These are phyloP conservation scores for Mortierella sp. DNA, from an alignment of 371 early-diverging fungal species.

Conservation along the genomic window DNA sequence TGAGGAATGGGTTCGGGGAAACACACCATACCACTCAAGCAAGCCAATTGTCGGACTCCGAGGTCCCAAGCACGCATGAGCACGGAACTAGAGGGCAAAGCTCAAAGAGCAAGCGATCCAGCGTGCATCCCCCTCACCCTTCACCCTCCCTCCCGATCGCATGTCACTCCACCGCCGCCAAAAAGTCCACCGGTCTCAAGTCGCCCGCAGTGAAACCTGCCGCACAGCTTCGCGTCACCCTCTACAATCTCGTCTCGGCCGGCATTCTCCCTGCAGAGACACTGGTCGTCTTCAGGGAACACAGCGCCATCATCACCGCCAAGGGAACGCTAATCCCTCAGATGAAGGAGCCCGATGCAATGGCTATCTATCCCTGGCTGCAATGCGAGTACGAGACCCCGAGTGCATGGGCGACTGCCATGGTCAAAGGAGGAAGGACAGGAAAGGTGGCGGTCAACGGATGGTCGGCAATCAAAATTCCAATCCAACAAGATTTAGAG, in stretches of 20 bases:
- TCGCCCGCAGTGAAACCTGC: constrained; percentile 28
- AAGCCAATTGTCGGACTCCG: constrained; percentile 31
- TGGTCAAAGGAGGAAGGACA: constrained; percentile 60
- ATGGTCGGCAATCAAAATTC: constrained; percentile 67
- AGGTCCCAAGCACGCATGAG: constrained; percentile 17
- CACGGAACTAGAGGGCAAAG: constrained; percentile 13
- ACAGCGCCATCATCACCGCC: constrained; percentile 59
- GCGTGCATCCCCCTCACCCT: neutral
- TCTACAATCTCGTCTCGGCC: constrained; percentile 43
- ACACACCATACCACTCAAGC: constrained; percentile 15
- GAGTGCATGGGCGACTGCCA: constrained; percentile 69
- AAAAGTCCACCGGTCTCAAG: constrained; percentile 16
- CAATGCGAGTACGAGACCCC: constrained; percentile 66
- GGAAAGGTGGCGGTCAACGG: constrained; percentile 67
- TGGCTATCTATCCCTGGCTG: constrained; percentile 49
- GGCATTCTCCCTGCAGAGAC: constrained; percentile 49
- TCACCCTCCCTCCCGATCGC: constrained; percentile 5
- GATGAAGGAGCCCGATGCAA: constrained; percentile 28
- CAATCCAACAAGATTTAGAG: constrained; percentile 41
- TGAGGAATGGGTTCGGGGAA: neutral
- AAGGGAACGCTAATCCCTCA: constrained; percentile 59
- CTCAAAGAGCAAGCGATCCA: neutral
- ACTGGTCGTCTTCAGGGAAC: constrained; percentile 56
- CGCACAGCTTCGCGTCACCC: constrained; percentile 43
- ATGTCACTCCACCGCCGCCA: neutral